Evolutionary conservation across 2,329 filamentous ascomycete genomes (phyloP), one percentile per base, ranked within the genome.

Genomic region (Raffaelea ambrosiae): DNA sequence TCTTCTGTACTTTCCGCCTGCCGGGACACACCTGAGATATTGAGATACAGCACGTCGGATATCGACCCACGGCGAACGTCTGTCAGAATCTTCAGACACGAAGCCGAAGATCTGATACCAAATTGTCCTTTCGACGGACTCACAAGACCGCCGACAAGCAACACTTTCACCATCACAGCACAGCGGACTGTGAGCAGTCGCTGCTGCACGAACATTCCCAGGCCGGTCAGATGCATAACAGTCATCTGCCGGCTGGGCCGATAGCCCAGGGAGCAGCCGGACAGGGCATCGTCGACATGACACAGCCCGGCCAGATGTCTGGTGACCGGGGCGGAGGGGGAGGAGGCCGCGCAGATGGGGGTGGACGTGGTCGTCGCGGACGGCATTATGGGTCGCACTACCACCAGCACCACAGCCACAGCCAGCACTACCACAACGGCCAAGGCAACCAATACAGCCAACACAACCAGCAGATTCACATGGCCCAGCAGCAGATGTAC

Each of bases 141-240:
- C n/a, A n/a, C n/a, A 29, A 7, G 26, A 29, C 26, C 26, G 26
- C 26, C n/a, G n/a, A n/a, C n/a, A 7, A 29, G 26, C 26, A 29
- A 13, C 26, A 13, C 26, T 7, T 29, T 7, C 7, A 7, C 26
- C 26, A 7, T 29, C 13, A 13, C 26, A 29, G 26, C 26, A 29
- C 26, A 29, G 7, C 26, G 4, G 21, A 51, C 53, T 55, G 62
- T 59, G 60, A 60, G 60, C 55, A 57, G 58, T 58, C 57, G 57
- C 58, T 58, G 26, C 57, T 57, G 55, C 53, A 52, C 50, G 51
- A 51, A 52, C 51, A 60, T 57, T 65, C 77, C 76, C 74, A 78
- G 69, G 77, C 77, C 79, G 81, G 79, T 78, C 86, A 76, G 82
- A 88, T 88, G 83, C 84, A 81, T 72, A 73, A 73, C 69, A 76